A percentile compares a stretch with the other conserved stretches of the same genome.
Evolutionary conservation across 148 eudicot species (phyloP).

Genomic region (Rhododendron griersonianum): DNA sequence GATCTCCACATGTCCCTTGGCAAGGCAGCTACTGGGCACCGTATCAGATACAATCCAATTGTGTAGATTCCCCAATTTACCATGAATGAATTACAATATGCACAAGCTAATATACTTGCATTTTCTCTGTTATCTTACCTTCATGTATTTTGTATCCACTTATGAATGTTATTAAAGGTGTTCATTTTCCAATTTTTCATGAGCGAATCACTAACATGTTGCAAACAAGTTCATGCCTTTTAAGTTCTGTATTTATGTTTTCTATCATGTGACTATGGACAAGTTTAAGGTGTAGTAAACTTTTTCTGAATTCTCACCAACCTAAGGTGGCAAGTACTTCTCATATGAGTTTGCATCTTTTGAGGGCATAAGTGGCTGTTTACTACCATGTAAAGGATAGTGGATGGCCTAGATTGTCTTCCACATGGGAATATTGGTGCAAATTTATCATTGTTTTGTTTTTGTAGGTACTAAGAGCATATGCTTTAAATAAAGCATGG

Average conservation of each 20-base stretch:
- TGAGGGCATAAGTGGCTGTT: not conserved
- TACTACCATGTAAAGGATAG: not conserved
- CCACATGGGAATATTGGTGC: not conserved
- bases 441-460: not conserved
- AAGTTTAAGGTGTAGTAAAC: not conserved
- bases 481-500: slow-evolving; percentile 85
- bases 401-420: not conserved
- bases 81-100: not conserved
- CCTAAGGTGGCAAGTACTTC: not conserved
- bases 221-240: not conserved
- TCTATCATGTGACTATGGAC: not conserved
- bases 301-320: not conserved
- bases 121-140: not conserved
- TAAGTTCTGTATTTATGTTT: not conserved
- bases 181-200: not conserved
- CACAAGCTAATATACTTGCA: not conserved
- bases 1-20: not conserved
- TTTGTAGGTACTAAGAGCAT: slow-evolving; percentile 83
- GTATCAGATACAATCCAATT: no score
- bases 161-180: not conserved
- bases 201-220: not conserved
- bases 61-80: not conserved
- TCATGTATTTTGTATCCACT: not conserved
- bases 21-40: not conserved
- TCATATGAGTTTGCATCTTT: not conserved